Evolutionary conservation across 495 filamentous ascomycete genomes (phyloP).

Genomic region (Cetradonia linearis): DNA sequence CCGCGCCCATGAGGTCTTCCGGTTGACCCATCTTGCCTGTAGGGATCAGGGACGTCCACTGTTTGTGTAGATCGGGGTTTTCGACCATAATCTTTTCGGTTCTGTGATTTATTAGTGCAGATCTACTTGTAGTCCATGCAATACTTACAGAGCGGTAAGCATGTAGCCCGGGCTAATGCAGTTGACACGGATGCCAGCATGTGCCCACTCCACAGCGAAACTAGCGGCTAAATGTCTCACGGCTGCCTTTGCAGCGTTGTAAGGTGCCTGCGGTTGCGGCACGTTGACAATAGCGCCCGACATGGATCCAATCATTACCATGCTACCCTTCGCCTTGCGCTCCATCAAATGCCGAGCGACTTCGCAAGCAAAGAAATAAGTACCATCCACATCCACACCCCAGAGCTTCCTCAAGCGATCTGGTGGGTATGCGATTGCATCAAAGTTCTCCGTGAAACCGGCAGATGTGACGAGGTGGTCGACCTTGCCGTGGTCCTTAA

Average conservation of each 20-base stretch:
- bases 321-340: constrained; percentile 64
- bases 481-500: constrained; percentile 63
- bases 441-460: constrained; percentile 92
- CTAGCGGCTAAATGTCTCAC: constrained; percentile 72
- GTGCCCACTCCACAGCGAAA: constrained; percentile 84
- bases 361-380: constrained; percentile 75
- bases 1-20: constrained; percentile 86
- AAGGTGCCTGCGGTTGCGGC: constrained; percentile 86
- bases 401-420: constrained; percentile 86
- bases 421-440: constrained; percentile 76
- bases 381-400: constrained; percentile 91
- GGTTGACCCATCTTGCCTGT: constrained; percentile 87
- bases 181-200: constrained; percentile 76
- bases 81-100: constrained; percentile 92
- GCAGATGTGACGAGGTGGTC: constrained; percentile 92
- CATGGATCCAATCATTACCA: constrained; percentile 96
- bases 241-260: constrained; percentile 83
- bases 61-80: constrained; percentile 72
- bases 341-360: constrained; percentile 86
- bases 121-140: constrained; percentile 19
- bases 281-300: constrained; percentile 85
- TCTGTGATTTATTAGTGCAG: constrained; percentile 35
- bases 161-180: constrained; percentile 89
- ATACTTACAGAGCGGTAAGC: constrained; percentile 75
- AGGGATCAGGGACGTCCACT: constrained; percentile 88